Percentiles rank a stretch among this genome's conserved stretches.
These are phyloP conservation scores for Parathielavia appendiculata DNA, from an alignment of 495 filamentous ascomycete genomes.

Conservation along the genomic window DNA sequence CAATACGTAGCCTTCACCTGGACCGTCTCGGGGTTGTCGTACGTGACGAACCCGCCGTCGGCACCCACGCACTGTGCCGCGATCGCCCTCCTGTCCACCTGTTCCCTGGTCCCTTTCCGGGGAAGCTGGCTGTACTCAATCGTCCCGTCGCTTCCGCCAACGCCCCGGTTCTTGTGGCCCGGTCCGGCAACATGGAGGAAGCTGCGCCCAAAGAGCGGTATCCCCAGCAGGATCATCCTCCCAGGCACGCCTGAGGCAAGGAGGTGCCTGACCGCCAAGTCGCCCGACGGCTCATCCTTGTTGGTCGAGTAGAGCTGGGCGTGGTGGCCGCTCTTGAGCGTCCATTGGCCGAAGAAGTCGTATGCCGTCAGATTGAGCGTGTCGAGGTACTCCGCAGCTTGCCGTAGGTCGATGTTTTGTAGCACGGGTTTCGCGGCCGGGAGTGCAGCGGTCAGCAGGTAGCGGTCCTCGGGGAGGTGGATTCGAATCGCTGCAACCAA, in stretches of 20 bases:
- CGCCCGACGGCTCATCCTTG: constrained; percentile 55
- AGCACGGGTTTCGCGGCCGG: constrained; percentile 73
- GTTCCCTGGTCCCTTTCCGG: constrained; percentile 61
- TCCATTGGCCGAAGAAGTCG: constrained; percentile 83
- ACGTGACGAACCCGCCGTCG: constrained; percentile 82
- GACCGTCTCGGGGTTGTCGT: constrained; percentile 82
- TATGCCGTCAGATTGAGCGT: constrained; percentile 81
- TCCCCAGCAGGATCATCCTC: constrained; percentile 71
- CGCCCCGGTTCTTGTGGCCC: constrained; percentile 58
- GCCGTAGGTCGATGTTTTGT: constrained; percentile 66
- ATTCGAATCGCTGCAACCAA: constrained; percentile 65
- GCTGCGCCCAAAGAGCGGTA: constrained; percentile 76
- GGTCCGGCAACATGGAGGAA: constrained; percentile 63
- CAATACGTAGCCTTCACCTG: constrained; percentile 77
- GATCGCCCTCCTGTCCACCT: constrained; percentile 56
- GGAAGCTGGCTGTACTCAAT: constrained; percentile 81
- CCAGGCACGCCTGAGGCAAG: constrained; percentile 60
- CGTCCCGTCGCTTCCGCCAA: constrained; percentile 70
- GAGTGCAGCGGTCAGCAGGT: constrained; percentile 72
- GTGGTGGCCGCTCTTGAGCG: constrained; percentile 64
- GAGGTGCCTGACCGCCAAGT: constrained; percentile 62
- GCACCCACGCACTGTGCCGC: constrained; percentile 75
- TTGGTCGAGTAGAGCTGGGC: constrained; percentile 67
- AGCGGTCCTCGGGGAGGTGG: constrained; percentile 66
- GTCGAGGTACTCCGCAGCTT: constrained; percentile 63